Percentiles rank a stretch among this genome's conserved stretches.
Conservation (phyloP, 768 basidiomycete genomes). For the Floccularia luteovirens region DNA sequence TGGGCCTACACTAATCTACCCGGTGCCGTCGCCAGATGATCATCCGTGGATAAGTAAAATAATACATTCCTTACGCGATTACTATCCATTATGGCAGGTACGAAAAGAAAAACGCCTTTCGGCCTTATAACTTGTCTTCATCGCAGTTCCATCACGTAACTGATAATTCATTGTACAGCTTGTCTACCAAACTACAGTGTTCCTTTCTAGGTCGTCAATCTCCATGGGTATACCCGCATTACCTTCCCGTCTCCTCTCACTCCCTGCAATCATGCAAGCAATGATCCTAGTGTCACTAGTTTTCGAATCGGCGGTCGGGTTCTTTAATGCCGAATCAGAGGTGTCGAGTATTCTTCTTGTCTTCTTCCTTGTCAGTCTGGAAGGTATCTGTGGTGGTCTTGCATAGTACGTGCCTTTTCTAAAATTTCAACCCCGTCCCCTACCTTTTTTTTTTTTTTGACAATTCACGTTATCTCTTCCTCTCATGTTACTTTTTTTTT, state of each 20-base stretch:
- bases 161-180: constrained; percentile 53
- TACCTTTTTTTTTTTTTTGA: no score
- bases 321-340: constrained; percentile 37
- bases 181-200: constrained; percentile 86
- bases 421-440: no score
- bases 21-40: constrained; percentile 58
- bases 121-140: no score
- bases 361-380: constrained; percentile 73
- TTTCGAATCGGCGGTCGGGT: constrained; percentile 61
- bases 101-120: constrained; percentile 3
- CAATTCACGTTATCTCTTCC: no score
- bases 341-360: constrained; percentile 51
- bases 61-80: constrained; percentile 82
- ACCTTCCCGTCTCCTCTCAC: constrained; percentile 55
- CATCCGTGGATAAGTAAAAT: constrained; percentile 65
- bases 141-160: no score
- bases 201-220: constrained; percentile 87
- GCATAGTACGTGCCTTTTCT: constrained; percentile 87
- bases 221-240: constrained; percentile 79
- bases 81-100: constrained; percentile 94
- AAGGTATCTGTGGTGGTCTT: constrained; percentile 89
- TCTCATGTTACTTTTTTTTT: constrained; percentile 1
- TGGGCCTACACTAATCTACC: constrained; percentile 83
- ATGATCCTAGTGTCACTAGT: constrained; percentile 53
- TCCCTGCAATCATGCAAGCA: constrained; percentile 74